A percentile compares a stretch with the other conserved stretches of the same genome.
These are phyloP conservation scores for Phalaenopsis equestris DNA, from an alignment of 106 monocot genomes.

Conservation along the genomic window DNA sequence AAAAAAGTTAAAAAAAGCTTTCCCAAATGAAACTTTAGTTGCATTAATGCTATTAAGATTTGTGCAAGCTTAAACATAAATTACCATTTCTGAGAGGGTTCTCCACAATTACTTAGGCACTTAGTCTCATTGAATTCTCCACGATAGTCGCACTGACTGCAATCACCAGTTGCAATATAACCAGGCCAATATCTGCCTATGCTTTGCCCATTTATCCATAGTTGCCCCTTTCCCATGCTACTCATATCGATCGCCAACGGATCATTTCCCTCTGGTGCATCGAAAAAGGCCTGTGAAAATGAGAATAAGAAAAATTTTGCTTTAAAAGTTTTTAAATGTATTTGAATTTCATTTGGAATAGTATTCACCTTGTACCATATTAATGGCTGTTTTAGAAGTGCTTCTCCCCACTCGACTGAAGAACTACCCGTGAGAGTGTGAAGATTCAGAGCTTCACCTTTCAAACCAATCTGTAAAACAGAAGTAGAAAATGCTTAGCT, in stretches of 20 bases:
- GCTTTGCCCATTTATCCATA: slow-evolving; percentile 90
- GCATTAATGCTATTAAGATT: background rate
- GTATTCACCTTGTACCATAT: slow-evolving; percentile 87
- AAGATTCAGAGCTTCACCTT: slow-evolving; percentile 71
- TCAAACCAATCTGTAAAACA: slow-evolving; percentile 63
- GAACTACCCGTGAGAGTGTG: slow-evolving; percentile 74
- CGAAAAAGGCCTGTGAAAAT: slow-evolving; percentile 52
- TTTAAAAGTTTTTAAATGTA: background rate
- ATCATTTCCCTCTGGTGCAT: slow-evolving; percentile 69
- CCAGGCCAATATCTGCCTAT: slow-evolving; percentile 93
- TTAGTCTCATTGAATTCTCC: slow-evolving; percentile 75
- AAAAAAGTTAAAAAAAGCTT: no score
- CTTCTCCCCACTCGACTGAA: slow-evolving; percentile 79
- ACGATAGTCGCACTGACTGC: slow-evolving; percentile 56
- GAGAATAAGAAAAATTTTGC: background rate
- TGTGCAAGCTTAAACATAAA: background rate
- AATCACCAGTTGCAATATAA: slow-evolving; percentile 65
- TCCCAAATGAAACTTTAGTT: background rate
- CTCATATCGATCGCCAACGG: slow-evolving; percentile 90
- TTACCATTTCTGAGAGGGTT: slow-evolving; percentile 89
- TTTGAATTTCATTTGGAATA: background rate
- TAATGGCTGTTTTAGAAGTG: slow-evolving; percentile 50
- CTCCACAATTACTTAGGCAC: slow-evolving; percentile 76
- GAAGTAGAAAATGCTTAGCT: slow-evolving; percentile 7
- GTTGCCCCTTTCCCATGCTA: slow-evolving; percentile 93